Base-by-base conservation (phyloP, 208 protist species). In the Wallacemonas sp. region DNA sequence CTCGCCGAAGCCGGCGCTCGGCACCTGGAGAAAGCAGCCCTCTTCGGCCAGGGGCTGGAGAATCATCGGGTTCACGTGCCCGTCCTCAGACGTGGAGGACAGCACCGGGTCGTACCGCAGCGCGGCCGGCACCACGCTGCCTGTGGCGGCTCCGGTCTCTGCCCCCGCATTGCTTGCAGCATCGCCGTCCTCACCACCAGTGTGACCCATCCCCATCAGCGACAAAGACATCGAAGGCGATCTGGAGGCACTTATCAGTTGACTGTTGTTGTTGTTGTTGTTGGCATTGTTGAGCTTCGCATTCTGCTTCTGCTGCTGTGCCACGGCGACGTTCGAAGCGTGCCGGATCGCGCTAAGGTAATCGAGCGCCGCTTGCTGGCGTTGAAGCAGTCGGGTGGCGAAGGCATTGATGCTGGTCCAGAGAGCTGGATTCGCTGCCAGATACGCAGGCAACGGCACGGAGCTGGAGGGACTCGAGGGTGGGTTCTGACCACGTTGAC, bases 21-120 rank as follows among this genome's bases (percentile, higher is more conserved):
- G 85, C 17, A 91, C 70, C 27, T 85, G 68, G 11, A 94, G 5
- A 72, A 77, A 94, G 46, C 88, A 64, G n/a, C 87, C 87, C 26
- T 88, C 81, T 27, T 72, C 76, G 1, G 80, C 66, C 11, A 88
- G 57, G 11, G 81, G 71, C 36, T 68, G 68, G 29, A 71, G 74
- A 44, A 44, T 46, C 70, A 70, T 81, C 41, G 68, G 58, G 61
- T 78, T 76, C 65, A 68, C 57, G 58, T 66, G 36, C 36, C 54
- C 47, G 43, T 55, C n/a, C 23, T 68, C 38, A 19, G 34, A 55
- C 16, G 39, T 62, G 0, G 52, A 58, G 17, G 52, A 58, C 30
- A 58, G n/a, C 26, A 58, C 52, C 2, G 29, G 4, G 17, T 24
- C 52, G 29, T 58, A 58, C 12, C 52, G 52, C 52, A 58, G 52